phyloP scores from a whole-genome alignment of 805 yeast species.

The Zygoascus bituminiphila region DNA sequence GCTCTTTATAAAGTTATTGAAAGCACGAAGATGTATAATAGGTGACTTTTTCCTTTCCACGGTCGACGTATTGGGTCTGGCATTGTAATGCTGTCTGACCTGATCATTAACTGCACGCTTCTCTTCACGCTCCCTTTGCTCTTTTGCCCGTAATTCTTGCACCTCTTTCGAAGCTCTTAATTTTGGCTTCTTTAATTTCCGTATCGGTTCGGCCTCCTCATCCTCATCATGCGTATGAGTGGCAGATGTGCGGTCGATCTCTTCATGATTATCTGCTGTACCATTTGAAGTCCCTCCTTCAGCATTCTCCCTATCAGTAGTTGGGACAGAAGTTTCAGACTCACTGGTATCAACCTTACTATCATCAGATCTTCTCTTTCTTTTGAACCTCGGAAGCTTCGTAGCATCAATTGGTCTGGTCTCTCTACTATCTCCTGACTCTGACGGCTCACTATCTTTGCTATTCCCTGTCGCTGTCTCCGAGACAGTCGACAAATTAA shows the following conservation, averaged over 20 bases:
- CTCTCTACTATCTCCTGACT: neutral
- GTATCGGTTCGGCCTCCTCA: constrained; percentile 5
- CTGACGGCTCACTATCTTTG: neutral
- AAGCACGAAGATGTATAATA: constrained; percentile 75
- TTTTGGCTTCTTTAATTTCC: constrained; percentile 17
- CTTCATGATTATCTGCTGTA: neutral
- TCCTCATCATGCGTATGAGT: neutral
- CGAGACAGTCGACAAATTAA: neutral
- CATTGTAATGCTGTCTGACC: constrained; percentile 80
- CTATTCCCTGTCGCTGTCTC: too few relatives aligned
- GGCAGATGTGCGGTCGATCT: neutral
- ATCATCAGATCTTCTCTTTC: constrained; percentile 2
- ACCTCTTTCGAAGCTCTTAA: constrained; percentile 9
- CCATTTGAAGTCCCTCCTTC: neutral
- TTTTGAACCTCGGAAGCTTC: neutral
- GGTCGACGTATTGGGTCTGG: constrained; percentile 58
- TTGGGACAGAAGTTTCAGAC: neutral
- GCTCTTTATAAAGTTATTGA: constrained; percentile 87
- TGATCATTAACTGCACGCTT: constrained; percentile 26
- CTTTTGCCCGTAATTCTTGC: constrained; percentile 11
- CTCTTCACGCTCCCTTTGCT: constrained; percentile 10
- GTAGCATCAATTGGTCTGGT: neutral
- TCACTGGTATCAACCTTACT: neutral
- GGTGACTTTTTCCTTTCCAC: constrained; percentile 66
- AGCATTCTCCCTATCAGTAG: neutral